phyloP scores from a whole-genome alignment of 2,329 filamentous ascomycete species.

The Metarhizium rileyi region DNA sequence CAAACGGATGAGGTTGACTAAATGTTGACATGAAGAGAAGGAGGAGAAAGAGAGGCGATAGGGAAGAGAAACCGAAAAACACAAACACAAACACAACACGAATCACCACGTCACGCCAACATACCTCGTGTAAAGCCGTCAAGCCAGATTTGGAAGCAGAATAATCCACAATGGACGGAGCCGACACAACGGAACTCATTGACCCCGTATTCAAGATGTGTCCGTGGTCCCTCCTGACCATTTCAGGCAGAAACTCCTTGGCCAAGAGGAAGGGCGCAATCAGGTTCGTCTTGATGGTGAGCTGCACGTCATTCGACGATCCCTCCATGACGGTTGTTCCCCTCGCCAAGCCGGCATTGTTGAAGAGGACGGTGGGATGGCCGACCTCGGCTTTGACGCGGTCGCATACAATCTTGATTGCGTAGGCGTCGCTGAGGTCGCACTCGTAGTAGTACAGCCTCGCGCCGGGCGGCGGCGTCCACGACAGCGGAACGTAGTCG shows the following conservation, averaged over 20 bases:
- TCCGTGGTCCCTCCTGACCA: constrained; percentile 49
- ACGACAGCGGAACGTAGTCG: constrained; percentile 22
- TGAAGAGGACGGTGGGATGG: constrained; percentile 27
- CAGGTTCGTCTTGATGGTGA: constrained; percentile 35
- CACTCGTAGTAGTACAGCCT: constrained; percentile 22
- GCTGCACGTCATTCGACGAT: constrained; percentile 18
- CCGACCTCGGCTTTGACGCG: constrained; percentile 23
- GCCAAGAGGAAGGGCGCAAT: constrained; percentile 48
- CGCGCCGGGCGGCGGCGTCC: constrained; percentile 13
- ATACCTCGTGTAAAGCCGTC: constrained; percentile 18
- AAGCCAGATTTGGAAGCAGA: constrained; percentile 40
- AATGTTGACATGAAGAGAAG: too few species aligned
- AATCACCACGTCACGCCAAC: too few species aligned
- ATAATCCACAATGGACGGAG: constrained; percentile 51
- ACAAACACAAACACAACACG: too few species aligned
- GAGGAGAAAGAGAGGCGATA: too few species aligned
- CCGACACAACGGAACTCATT: constrained; percentile 42
- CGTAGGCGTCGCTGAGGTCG: constrained; percentile 23
- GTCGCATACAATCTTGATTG: constrained; percentile 18
- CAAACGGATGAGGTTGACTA: too few species aligned
- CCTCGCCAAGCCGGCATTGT: constrained; percentile 24
- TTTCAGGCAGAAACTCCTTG: constrained; percentile 50
- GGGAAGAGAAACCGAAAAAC: too few species aligned
- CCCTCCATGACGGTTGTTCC: constrained; percentile 20
- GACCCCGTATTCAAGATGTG: constrained; percentile 55